Evolutionary conservation across 1,284 basidiomycete species (phyloP), one percentile per base, ranked within the genome.

Genomic region (Cryptococcus hybrid): DNA sequence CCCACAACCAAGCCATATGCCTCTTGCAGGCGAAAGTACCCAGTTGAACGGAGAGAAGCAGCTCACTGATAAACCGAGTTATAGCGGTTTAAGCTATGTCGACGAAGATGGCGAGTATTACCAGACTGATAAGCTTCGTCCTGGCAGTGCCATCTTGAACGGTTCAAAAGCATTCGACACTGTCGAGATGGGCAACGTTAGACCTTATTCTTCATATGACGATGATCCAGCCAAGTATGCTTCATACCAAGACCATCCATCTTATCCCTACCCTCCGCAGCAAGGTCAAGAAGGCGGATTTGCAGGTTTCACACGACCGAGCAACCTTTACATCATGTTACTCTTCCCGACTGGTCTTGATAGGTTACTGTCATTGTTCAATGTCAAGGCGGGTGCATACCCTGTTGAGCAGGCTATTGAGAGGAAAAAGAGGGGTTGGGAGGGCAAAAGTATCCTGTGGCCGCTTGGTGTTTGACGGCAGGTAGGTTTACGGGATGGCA

Each of bases 361-460:
- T 52, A 63, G 71, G 49, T 48, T 71, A 11, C 48, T 76, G 45
- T 66, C 64, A 34, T 44, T 69, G 18, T 61, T 74, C 39, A 66
- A 66, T 0, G 51, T 71, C 34, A 63, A 67, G 7, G 40, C 66
- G 54, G 60, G 74, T 55, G 61, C 73, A 65, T 85, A 86, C 56
- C 87, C 89, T 0, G 60, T 92, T n/a, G 83, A 88, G 61, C 89
- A 92, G 69, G 83, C 88, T 46, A 92, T 93, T 70, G 87, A 92
- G 67, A 82, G 88, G 69, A 92, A 92, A 80, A 87, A 85, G 69
- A 83, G 88, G 47, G 90, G 1, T 82, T 94, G 45, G 89, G 89
- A 5, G 82, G 90, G 18, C 94, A 98, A 76, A 83, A 76, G 55
- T 84, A 87, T 73, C 89, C 94, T 7, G 84, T 88, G 60, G 82